Evolutionary conservation across 108 stramenopile species (phyloP), one percentile per base, ranked within the genome.

Genomic region (Skeletonema marinoi): DNA sequence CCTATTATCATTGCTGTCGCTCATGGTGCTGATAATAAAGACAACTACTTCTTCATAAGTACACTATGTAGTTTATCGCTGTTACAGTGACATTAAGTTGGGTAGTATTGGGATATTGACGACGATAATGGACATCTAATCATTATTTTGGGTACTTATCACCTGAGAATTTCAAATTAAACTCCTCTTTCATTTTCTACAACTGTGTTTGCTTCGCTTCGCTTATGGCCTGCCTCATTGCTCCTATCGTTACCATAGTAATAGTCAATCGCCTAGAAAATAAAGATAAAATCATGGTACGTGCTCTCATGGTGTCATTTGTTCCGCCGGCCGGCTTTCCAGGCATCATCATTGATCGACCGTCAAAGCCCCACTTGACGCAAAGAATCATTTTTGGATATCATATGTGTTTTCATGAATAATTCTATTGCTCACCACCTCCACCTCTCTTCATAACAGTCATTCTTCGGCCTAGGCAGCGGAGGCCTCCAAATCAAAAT

Each of bases 401-500:
- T 46, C 16, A 0, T 0, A 4, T 46, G 44, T 46, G 44, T 44
- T 44, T 44, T 16, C 7, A 25, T 25, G 25, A 8, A 10, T 10
- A 10, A 7, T 8, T 39, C 8, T 8, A 8, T 41, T 41, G 39
- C 39, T 41, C 39, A 41, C 9, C 38, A 6, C 6, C 42, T 44
- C 42, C 14, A n/a, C n/a, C 42, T 44, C 14, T 44, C 44, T 46
- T 16, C 16, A 4, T n/a, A 11, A n/a, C 80, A 86, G 86, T 75
- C 82, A 3, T 86, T 86, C 75, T 84, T 86, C 54, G 80, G 80
- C 12, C 38, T 86, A 11, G 86, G 88, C 48, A 74, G 81, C 30
- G 91, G 86, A 7, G 90, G 92, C 32, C 78, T 93, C 75, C 90
- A 90, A 75, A 86, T 93, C 36, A 80, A 87, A 59, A 90, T 93